A percentile compares a stretch with the other conserved stretches of the same genome.
These are phyloP conservation scores for Cyberlindnera maclurae DNA, from an alignment of 805 yeast species.

Conservation along the genomic window DNA sequence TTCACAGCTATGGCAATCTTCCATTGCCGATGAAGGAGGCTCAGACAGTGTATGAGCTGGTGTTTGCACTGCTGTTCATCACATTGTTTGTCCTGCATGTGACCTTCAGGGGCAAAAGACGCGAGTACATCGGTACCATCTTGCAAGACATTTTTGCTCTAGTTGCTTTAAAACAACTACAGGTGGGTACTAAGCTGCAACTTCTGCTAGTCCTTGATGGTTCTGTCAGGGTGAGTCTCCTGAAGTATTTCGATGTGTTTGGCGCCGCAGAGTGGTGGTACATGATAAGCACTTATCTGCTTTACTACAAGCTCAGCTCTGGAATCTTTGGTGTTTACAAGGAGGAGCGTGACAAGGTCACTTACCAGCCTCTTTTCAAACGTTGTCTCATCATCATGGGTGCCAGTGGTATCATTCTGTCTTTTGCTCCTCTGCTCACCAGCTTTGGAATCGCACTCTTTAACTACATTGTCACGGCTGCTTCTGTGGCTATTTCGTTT, in stretches of 20 bases:
- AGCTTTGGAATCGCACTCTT: no score
- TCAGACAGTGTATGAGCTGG: not conserved
- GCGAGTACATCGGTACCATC: conserved; percentile 8
- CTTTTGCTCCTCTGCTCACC: conserved; percentile 9
- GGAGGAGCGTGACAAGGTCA: conserved; percentile 4
- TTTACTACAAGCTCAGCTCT: conserved; percentile 11
- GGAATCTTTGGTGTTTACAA: conserved; percentile 10
- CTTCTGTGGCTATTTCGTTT: conserved; percentile 8
- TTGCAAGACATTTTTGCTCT: conserved; percentile 5
- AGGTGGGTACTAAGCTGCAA: not conserved
- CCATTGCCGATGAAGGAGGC: conserved; percentile 3
- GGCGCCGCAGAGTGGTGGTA: conserved; percentile 1
- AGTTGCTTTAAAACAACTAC: not conserved
- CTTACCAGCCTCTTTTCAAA: conserved; percentile 3
- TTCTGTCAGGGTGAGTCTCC: not conserved
- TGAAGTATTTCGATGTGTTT: not conserved
- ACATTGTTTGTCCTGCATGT: not conserved
- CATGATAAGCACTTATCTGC: not conserved
- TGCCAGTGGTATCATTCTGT: not conserved
- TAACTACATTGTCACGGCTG: conserved; percentile 3
- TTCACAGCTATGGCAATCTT: conserved; percentile 8
- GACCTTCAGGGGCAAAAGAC: conserved; percentile 6
- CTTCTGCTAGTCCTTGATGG: not conserved
- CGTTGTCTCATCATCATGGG: not conserved
- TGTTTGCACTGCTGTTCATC: not conserved